phyloP scores from a whole-genome alignment of 2,329 filamentous ascomycete species.

The Dactylellina parvicollis region DNA sequence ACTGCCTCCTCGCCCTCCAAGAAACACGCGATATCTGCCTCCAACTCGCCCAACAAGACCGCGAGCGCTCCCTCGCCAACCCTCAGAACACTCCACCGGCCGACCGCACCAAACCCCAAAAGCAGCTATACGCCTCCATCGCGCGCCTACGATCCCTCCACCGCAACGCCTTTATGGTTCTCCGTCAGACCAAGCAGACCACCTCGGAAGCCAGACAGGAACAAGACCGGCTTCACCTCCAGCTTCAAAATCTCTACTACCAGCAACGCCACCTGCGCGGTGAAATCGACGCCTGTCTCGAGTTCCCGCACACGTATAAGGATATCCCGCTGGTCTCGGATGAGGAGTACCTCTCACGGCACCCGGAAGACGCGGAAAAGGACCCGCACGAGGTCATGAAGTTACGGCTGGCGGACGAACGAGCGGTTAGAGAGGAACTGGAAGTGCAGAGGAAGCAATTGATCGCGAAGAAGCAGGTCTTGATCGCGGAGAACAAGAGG shows the following conservation, averaged over 20 bases:
- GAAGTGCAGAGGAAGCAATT: conserved; percentile 70
- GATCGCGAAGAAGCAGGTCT: conserved; percentile 72
- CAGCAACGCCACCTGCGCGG: conserved; percentile 90
- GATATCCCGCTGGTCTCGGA: conserved; percentile 84
- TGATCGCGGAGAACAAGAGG: conserved; percentile 84
- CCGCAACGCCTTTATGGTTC: conserved; percentile 79
- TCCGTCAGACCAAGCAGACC: conserved; percentile 83
- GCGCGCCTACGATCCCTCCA: conserved; percentile 84
- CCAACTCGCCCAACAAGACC: conserved; percentile 55
- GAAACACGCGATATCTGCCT: conserved; percentile 56
- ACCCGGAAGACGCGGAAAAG: conserved; percentile 77
- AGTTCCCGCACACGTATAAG: conserved; percentile 77
- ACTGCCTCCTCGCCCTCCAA: conserved; percentile 56
- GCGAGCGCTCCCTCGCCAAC: conserved; percentile 29
- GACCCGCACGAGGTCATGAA: conserved; percentile 86
- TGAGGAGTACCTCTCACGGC: conserved; percentile 79
- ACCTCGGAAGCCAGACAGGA: conserved; percentile 89
- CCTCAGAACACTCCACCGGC: conserved; percentile 63
- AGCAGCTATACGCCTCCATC: conserved; percentile 79
- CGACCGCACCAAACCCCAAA: conserved; percentile 78
- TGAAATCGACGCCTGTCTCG: conserved; percentile 81
- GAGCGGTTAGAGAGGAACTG: conserved; percentile 80
- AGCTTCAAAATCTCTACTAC: conserved; percentile 95
- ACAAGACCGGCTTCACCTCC: conserved; percentile 88
- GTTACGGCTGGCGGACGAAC: conserved; percentile 89